Percentiles rank a stretch among this genome's conserved stretches.
Conservation (phyloP, 805 yeast genomes). For the Candida odintsovae region DNA sequence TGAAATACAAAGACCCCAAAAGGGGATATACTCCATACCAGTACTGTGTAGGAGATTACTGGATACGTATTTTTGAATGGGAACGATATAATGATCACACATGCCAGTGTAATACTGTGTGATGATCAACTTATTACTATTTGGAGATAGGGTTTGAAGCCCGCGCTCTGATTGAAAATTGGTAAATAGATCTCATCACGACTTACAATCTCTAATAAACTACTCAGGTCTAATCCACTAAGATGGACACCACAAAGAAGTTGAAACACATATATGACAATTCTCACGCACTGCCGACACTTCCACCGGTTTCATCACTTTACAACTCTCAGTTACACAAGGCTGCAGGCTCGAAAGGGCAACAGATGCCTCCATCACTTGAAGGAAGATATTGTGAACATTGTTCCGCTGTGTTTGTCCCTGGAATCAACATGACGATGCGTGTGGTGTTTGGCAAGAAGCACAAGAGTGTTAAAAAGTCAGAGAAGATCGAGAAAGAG, state of each 20-base stretch:
- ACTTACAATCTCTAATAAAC: no score
- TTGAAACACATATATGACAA: background rate
- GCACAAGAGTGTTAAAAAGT: constrained; percentile 1
- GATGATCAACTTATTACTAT: no score
- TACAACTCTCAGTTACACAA: background rate
- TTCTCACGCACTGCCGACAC: constrained; percentile 2
- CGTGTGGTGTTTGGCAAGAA: constrained; percentile 11
- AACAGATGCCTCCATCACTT: background rate
- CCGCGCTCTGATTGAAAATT: no score
- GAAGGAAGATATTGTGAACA: constrained; percentile 8
- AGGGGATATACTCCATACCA: no score
- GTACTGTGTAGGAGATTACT: no score
- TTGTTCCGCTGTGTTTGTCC: constrained; percentile 21
- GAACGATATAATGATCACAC: no score
- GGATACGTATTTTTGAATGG: no score
- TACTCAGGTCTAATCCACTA: no score
- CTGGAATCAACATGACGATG: constrained; percentile 25
- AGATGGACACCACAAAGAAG: background rate
- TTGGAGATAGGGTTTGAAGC: no score
- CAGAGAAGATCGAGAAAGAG: background rate
- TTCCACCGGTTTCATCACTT: background rate
- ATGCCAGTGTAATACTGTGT: no score
- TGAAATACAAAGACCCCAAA: no score
- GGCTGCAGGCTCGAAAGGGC: background rate
- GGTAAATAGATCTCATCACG: background rate